Conservation (phyloP, 306 rosid species). For the Quercus ilex region DNA sequence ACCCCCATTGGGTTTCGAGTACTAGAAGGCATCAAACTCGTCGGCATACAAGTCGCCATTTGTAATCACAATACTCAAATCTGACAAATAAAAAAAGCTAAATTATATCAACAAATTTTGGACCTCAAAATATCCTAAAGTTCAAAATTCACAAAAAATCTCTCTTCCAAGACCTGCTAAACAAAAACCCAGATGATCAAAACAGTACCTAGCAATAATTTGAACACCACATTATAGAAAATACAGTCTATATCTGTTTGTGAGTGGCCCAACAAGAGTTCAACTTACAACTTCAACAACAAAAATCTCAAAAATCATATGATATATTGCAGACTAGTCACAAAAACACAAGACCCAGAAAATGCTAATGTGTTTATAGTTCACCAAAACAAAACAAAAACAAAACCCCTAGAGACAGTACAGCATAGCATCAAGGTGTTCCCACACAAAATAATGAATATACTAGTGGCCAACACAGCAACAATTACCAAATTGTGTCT, state of each 20-base stretch:
- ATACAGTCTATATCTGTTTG: neutral
- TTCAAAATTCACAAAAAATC: conserved; percentile 24
- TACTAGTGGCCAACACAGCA: neutral
- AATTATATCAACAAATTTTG: neutral
- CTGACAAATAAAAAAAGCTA: conserved; percentile 10
- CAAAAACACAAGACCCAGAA: neutral
- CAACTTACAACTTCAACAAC: neutral
- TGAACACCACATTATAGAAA: neutral
- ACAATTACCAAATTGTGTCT: conserved; percentile 1
- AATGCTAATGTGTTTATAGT: neutral
- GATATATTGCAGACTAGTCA: neutral
- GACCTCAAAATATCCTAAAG: conserved; percentile 26
- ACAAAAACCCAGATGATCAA: conserved; percentile 2
- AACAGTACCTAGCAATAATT: conserved; percentile 5
- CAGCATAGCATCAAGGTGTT: neutral
- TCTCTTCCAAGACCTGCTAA: conserved; percentile 43
- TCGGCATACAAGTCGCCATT: conserved; percentile 60
- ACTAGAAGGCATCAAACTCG: conserved; percentile 51
- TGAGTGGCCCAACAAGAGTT: neutral
- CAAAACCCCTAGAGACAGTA: conserved; percentile 4
- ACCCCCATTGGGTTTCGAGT: conserved; percentile 57
- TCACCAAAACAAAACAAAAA: neutral
- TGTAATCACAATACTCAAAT: conserved; percentile 20
- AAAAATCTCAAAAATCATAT: neutral
- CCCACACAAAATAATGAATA: neutral